phyloP scores from a whole-genome alignment of 2,329 filamentous ascomycete species.

The Pseudodiploospora longispora region DNA sequence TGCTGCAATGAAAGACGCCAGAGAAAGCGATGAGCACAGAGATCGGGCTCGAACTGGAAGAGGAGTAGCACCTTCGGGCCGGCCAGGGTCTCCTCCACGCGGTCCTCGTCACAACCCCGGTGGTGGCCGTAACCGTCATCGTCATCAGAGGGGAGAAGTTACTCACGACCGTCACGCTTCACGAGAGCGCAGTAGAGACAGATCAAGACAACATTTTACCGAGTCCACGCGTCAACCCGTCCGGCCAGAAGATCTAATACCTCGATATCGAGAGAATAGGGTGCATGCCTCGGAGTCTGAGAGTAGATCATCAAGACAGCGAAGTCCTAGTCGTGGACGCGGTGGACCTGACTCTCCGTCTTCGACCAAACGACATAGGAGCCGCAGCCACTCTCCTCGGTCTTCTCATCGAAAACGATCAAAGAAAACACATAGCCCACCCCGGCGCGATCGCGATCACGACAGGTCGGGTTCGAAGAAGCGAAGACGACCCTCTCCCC shows the following conservation, averaged over 20 bases:
- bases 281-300: constrained; percentile 22
- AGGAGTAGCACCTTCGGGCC: constrained; percentile 24
- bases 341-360: constrained; percentile 26
- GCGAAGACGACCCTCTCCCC: constrained; percentile 24
- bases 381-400: constrained; percentile 31
- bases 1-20: constrained; percentile 34
- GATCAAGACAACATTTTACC: constrained; percentile 17
- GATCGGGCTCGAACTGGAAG: constrained; percentile 28
- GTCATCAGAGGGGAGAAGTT: constrained; percentile 25
- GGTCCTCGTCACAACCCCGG: constrained; percentile 22
- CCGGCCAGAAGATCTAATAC: constrained; percentile 30
- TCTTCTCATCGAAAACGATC: constrained; percentile 33
- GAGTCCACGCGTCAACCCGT: constrained; percentile 18
- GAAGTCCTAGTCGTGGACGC: constrained; percentile 27
- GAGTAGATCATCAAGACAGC: constrained; percentile 23
- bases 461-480: constrained; percentile 26
- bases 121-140: constrained; percentile 20
- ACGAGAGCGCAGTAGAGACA: constrained; percentile 29
- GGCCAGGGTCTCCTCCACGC: constrained; percentile 24
- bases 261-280: constrained; percentile 26
- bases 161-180: constrained; percentile 30
- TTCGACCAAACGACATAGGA: constrained; percentile 34
- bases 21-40: constrained; percentile 28
- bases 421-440: constrained; percentile 26
- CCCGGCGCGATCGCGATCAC: constrained; percentile 31